These are phyloP conservation scores for Penicillium sp. DNA, from an alignment of 2,329 filamentous ascomycete species.

Conservation along the genomic window DNA sequence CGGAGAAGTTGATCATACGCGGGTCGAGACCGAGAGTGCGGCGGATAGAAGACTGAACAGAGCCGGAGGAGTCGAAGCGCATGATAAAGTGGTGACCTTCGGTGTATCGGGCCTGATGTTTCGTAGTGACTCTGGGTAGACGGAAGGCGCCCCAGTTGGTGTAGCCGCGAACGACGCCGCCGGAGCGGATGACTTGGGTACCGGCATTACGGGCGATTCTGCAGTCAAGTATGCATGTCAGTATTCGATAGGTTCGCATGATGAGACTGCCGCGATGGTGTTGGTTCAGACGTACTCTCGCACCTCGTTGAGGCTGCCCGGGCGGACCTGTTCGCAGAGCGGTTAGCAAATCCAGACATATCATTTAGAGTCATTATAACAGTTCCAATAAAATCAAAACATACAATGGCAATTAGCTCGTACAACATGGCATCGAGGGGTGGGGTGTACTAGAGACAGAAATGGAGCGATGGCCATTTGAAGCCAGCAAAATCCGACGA, in stretches of 20 bases:
- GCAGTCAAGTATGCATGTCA: slow-evolving; percentile 9
- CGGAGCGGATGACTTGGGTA: slow-evolving; percentile 74
- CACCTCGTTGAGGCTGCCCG: slow-evolving; percentile 84
- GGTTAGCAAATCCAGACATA: slow-evolving; percentile 16
- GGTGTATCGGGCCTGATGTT: slow-evolving; percentile 79
- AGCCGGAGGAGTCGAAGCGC: slow-evolving; percentile 81
- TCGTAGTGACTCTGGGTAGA: slow-evolving; percentile 74
- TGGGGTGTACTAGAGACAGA: slow-evolving; percentile 22
- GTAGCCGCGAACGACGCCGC: slow-evolving; percentile 87
- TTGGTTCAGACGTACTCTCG: slow-evolving; percentile 71
- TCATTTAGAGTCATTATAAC: not conserved
- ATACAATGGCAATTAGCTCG: slow-evolving; percentile 92
- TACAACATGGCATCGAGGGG: slow-evolving; percentile 71
- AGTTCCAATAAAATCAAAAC: slow-evolving; percentile 35
- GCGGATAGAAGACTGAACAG: slow-evolving; percentile 72
- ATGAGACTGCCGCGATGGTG: slow-evolving; percentile 5
- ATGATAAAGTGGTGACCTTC: slow-evolving; percentile 96
- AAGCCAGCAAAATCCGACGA: slow-evolving; percentile 28
- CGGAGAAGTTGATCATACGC: slow-evolving; percentile 79
- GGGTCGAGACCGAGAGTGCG: slow-evolving; percentile 81
- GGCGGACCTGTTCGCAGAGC: slow-evolving; percentile 69
- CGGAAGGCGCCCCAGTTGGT: slow-evolving; percentile 94
- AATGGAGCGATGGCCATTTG: slow-evolving; percentile 18
- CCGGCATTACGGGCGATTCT: slow-evolving; percentile 89
- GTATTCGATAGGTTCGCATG: slow-evolving; percentile 7